These are phyloP conservation scores for Wilhelminamyces savonicus DNA, from an alignment of 805 yeast genomes.

Conservation along the genomic window DNA sequence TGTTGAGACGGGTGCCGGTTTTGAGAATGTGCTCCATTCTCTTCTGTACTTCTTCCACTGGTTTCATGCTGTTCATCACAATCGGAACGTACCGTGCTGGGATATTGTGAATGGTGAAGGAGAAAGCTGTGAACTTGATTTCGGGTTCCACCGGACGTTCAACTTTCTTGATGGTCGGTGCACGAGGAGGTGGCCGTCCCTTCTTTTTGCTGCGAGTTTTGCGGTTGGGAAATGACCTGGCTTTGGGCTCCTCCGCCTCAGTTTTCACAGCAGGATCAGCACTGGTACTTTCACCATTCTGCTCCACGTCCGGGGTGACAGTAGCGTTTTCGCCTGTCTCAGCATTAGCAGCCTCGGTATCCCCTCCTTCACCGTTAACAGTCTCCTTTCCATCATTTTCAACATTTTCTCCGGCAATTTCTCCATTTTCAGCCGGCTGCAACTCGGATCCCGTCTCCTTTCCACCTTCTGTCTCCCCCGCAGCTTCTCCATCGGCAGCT, in stretches of 20 bases:
- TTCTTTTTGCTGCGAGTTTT: slow-evolving; percentile 6
- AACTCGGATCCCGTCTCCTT: not conserved
- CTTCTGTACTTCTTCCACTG: slow-evolving; percentile 47
- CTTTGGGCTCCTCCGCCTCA: not conserved
- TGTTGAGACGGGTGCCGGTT: slow-evolving; percentile 54
- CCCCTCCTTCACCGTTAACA: slow-evolving; percentile 6
- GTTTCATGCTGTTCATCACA: slow-evolving; percentile 57
- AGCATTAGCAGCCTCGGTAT: slow-evolving; percentile 7
- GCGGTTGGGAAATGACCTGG: slow-evolving; percentile 5
- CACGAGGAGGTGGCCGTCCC: slow-evolving; percentile 6
- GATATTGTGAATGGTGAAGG: slow-evolving; percentile 59
- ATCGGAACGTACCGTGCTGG: slow-evolving; percentile 63
- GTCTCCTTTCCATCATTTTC: slow-evolving; percentile 7
- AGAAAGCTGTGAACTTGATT: slow-evolving; percentile 51
- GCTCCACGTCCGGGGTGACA: not conserved
- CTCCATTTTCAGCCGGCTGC: not conserved
- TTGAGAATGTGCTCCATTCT: slow-evolving; percentile 57
- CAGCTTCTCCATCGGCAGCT: slow-evolving; percentile 12
- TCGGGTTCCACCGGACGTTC: slow-evolving; percentile 39
- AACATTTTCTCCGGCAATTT: slow-evolving; percentile 6
- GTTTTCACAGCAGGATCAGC: no score
- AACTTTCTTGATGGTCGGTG: slow-evolving; percentile 13
- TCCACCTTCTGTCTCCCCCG: slow-evolving; percentile 4
- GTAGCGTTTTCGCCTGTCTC: not conserved
- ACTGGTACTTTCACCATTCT: no score